Evolutionary conservation across 2,329 filamentous ascomycete species (phyloP), one percentile per base, ranked within the genome.

Genomic region (Ceratocystis colombiana): DNA sequence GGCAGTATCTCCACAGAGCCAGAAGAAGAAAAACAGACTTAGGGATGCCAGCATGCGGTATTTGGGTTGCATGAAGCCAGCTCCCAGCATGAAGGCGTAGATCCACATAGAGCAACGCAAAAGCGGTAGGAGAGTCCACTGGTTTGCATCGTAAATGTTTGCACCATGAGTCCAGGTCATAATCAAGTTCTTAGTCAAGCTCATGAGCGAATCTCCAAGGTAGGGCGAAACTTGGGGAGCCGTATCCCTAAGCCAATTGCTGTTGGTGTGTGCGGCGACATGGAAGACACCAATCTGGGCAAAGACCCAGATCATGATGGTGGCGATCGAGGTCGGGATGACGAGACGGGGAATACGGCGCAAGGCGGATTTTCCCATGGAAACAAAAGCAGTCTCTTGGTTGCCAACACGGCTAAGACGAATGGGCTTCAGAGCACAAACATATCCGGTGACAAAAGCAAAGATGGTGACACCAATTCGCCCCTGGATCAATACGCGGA

Each of bases 391-490:
- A 0, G 76, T 77, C 53, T 82, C 78, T 66, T 79, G 77, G 70
- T 82, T 78, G 64, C 82, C 83, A 41, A 80, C 75, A 64, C 81
- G 79, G 71, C 77, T 80, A 64, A 82, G 79, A 65, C 79, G 78
- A 68, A 86, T 79, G 17, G 84, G 82, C 71, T 85, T 85, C 64
- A 86, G 77, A 2, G 82, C 80, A 74, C 84, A 86, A 64, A 86
- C 84, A 70, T 85, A 86, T 66, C 84, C 84, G 25, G 84, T 84
- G 48, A 86, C 82, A 61, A 88, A 78, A 71, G 85, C 81, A 74
- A 88, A 87, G 69, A 87, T 83, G 15, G 84, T 81, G 1, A 88
- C 85, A 73, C 85, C 86, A 59, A 84, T 82, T 17, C 86, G 80
- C 25, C 85, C 84, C 71, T 84, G 83, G 62, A 81, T 77, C 48